Evolutionary conservation across 441 rosid species (phyloP).

Genomic region (Rhodomyrtus psidioides): DNA sequence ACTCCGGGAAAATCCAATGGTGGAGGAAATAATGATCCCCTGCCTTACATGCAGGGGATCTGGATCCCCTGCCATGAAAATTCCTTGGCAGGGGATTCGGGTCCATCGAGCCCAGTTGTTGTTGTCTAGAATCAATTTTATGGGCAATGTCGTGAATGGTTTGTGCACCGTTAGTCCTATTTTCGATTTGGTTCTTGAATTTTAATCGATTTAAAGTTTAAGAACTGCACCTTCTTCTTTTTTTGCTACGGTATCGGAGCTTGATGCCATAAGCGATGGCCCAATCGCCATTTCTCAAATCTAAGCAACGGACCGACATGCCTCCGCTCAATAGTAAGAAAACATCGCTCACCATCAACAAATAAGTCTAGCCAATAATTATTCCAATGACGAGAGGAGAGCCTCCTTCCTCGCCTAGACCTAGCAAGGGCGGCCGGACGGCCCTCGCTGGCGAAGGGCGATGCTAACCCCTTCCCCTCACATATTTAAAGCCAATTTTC

Average conservation of each 20-base stretch:
- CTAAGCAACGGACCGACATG: not conserved
- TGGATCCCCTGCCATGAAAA: too few species aligned
- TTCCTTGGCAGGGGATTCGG: too few species aligned
- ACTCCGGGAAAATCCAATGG: too few species aligned
- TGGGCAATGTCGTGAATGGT: not conserved
- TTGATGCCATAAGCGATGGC: not conserved
- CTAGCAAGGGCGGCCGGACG: not conserved
- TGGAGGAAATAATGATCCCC: too few species aligned
- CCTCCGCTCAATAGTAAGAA: fast-evolving
- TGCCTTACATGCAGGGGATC: too few species aligned
- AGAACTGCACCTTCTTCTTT: not conserved
- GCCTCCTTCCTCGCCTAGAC: not conserved
- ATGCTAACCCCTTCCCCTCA: not conserved
- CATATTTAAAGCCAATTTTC: too few species aligned
- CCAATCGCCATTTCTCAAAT: not conserved
- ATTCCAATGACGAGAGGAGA: not conserved
- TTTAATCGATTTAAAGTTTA: not conserved
- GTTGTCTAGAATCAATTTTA: not conserved
- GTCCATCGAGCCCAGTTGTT: not conserved
- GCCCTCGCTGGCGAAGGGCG: not conserved
- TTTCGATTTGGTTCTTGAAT: not conserved
- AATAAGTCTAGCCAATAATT: not conserved
- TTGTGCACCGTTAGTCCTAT: not conserved
- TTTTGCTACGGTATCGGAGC: not conserved
- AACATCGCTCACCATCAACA: not conserved